Base-by-base conservation (phyloP, 345 rosid species). In the Microthlaspi erraticum region DNA sequence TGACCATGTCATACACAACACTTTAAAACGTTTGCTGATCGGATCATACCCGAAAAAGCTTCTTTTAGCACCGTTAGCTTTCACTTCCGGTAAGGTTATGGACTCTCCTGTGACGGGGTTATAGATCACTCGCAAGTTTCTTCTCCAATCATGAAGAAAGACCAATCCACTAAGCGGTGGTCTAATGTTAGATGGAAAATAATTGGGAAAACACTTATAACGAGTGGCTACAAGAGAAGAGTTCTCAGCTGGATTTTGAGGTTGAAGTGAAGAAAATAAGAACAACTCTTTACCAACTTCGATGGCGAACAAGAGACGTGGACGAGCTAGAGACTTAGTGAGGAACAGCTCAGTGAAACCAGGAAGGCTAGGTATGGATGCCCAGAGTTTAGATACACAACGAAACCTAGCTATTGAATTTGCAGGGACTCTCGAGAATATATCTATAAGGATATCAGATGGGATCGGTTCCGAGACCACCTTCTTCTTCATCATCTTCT, bases 211-310 rank as follows among this genome's bases (percentile, higher is more conserved):
- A 59, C 0, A 0, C n/a, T 23, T 23, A n/a, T 60, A 43, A 14
- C 52, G 52, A 1, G 66, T 61, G 26, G 66, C 66, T 61, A 60
- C 38, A 42, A 60, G 38, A 26, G 14, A 42, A n/a, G n/a, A n/a
- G n/a, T n/a, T n/a, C n/a, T n/a, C n/a, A n/a, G n/a, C n/a, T n/a
- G n/a, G n/a, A n/a, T n/a, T 43, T 44, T 45, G 52, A n/a, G 23
- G 51, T 42, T 60, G 65, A 43, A 23, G 39, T 29, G 66, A 43
- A 26, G 51, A 60, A 26, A 8, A 60, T 0, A 20, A 0, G 3
- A 26, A 9, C 9, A 60, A 26, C 14, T 43, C n/a, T 7, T 10
- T 1, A 43, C 10, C 10, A 14, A 26, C 6, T 29, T 14, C 0
- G 2, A 29, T 2, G 38, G 3, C 3, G 5, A 60, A 26, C 5